Evolutionary conservation across 768 basidiomycete genomes (phyloP).

Genomic region (Tylopilus vinaceipallidus): DNA sequence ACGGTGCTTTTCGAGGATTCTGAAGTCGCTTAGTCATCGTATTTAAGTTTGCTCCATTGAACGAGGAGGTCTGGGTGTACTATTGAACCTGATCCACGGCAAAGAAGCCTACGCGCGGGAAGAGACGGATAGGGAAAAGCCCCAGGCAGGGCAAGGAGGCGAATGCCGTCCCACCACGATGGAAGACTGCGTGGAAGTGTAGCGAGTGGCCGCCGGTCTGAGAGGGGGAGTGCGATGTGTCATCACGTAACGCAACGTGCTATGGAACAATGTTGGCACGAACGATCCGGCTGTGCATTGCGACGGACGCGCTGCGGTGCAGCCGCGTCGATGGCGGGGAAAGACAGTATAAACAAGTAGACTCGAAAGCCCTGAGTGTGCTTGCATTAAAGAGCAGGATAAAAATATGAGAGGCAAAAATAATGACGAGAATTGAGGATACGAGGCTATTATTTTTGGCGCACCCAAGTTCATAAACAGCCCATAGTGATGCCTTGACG

Average conservation of each 20-base stretch:
- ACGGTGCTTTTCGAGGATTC: slow-evolving; percentile 33
- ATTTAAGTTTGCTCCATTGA: slow-evolving; percentile 9
- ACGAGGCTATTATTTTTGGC: slow-evolving; percentile 35
- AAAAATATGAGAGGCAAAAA: slow-evolving; percentile 27
- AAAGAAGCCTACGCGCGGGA: slow-evolving; percentile 27
- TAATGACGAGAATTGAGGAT: slow-evolving; percentile 12
- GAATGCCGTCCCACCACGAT: slow-evolving; percentile 4
- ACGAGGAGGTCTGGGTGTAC: slow-evolving; percentile 15
- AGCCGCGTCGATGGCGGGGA: too few relatives aligned
- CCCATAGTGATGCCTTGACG: slow-evolving; percentile 20
- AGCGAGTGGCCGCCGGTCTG: slow-evolving; percentile 25
- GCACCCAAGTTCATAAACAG: slow-evolving; percentile 12
- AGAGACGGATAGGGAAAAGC: slow-evolving; percentile 11
- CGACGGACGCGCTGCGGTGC: not conserved
- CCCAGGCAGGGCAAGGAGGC: slow-evolving; percentile 4
- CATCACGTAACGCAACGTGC: slow-evolving; percentile 21
- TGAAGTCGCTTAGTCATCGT: slow-evolving; percentile 10
- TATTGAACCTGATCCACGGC: slow-evolving; percentile 32
- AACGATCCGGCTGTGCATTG: not conserved
- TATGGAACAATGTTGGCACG: slow-evolving; percentile 10
- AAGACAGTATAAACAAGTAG: not conserved
- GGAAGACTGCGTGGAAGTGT: slow-evolving; percentile 23
- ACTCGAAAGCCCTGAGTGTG: not conserved
- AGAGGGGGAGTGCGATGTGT: slow-evolving; percentile 14
- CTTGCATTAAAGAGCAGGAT: slow-evolving; percentile 6